Evolutionary conservation across 371 early-diverging fungal species (phyloP), one percentile per base, ranked within the genome.

Genomic region (Mucor sp.): DNA sequence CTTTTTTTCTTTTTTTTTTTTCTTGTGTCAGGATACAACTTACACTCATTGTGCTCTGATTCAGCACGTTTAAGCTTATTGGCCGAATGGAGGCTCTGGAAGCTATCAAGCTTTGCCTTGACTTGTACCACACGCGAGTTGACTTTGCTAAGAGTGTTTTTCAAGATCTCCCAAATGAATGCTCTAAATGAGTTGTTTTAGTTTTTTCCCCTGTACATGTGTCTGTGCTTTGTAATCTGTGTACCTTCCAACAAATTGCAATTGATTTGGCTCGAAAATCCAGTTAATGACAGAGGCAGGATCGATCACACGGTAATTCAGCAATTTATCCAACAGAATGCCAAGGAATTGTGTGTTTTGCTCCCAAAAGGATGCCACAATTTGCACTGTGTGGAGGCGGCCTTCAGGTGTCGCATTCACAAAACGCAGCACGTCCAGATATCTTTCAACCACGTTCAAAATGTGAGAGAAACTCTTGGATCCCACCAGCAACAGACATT

Each of bases 391-490:
- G 58, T 92, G 90, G 25, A 88, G 67, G 53, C 85, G 81, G 15
- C 72, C 85, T 63, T 90, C 90, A 23, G 85, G 80, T 6, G 84
- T 82, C 8, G 70, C 60, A 73, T 91, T 92, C 35, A 89, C 71
- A 37, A 77, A 72, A 33, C 92, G 87, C 60, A 95, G 76, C 14
- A 93, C 80, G 19, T 83, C 77, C 57, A 93, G 72, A 70, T 93
- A 92, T 59, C 92, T 81, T 70, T 98, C 98, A 41, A 96, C 88
- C 8, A 94, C 91, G 70, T 93, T 95, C 68, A 97, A 74, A 47
- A 94, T 86, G 74, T 98, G 98, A 50, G 92, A 92, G 84, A 98
- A 96, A 75, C 93, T 93, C 78, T 97, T 97, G 78, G 91, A 90
- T 27, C 97, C 97, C 25, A 93, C 80, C 59, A 93, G 80, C 65